Base-by-base conservation (phyloP, 768 basidiomycete genomes). In the Cystofilobasidium ferigula region DNA sequence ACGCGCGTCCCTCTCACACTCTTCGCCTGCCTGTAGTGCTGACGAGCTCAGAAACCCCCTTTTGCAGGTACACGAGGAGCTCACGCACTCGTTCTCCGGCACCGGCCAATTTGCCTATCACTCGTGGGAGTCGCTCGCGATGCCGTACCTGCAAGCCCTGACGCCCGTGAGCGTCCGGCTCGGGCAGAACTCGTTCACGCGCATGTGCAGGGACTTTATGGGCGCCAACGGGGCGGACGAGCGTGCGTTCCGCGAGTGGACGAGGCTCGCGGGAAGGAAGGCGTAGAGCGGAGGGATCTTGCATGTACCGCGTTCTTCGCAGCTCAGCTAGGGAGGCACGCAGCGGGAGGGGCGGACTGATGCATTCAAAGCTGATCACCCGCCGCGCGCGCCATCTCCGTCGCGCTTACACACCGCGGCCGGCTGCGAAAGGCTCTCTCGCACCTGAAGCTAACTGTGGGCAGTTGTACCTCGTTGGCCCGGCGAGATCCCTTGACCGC, bases 121-220 rank as follows among this genome's bases (percentile, higher is more conserved):
- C 64, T 73, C 76, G 3, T 77, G 76, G 76, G 76, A 77, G 69
- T 72, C 70, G 9, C 64, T 77, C 35, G 76, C 76, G 22, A 76
- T 75, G 74, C 69, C 67, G 36, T 77, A 75, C 66, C 69, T 77
- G 10, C 38, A 59, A 2, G 71, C 71, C 9, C 68, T 77, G 22
- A 71, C 71, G 18, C 76, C 76, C 0, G 59, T 69, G 28, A 65
- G 63, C 6, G 73, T 77, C 35, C 57, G 72, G 40, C 69, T 71
- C 47, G 71, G 67, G 24, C 63, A 73, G 53, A 74, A 71, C 40
- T 73, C 72, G 30, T 77, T 77, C 58, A 71, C 74, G 43, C 47
- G 69, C 59, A 70, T 77, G 69, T 72, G 75, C n/a, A 64, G 72
- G 63, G 69, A 71, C 71, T 76, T 60, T 43, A 45, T 60, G 58